These are phyloP conservation scores for Solanum chaucha DNA, from an alignment of 257 asterid genomes.

Conservation along the genomic window DNA sequence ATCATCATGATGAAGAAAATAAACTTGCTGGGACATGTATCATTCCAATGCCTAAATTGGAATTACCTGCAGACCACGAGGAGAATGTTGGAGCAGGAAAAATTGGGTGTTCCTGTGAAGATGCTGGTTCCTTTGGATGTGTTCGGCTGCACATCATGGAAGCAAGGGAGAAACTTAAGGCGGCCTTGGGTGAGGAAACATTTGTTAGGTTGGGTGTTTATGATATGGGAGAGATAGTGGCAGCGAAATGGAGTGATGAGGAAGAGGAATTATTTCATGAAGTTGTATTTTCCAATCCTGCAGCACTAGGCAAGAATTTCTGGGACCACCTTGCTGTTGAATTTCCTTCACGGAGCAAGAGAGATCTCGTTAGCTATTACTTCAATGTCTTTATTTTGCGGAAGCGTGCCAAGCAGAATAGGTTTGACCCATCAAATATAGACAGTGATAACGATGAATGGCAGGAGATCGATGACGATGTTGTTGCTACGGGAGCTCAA, in stretches of 20 bases:
- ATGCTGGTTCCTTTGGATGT: conserved; percentile 25
- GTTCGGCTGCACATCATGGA: conserved; percentile 18
- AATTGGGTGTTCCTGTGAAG: conserved; percentile 19
- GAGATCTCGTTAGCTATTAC: conserved; percentile 28
- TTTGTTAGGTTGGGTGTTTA: conserved; percentile 19
- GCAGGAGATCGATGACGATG: conserved; percentile 5
- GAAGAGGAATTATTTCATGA: conserved; percentile 24
- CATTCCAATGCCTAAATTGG: conserved; percentile 15
- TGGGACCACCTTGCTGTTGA: conserved; percentile 20
- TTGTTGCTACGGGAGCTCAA: conserved; percentile 8
- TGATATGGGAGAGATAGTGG: conserved; percentile 28
- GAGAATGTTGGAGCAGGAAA: conserved; percentile 19
- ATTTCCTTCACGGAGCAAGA: conserved; percentile 24
- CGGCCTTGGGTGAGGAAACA: conserved; percentile 16
- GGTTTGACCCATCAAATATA: conserved; percentile 11
- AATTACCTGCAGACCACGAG: neutral
- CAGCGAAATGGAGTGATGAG: conserved; percentile 23
- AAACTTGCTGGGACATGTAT: conserved; percentile 19
- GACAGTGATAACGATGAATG: conserved; percentile 36
- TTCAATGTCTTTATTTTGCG: conserved; percentile 28
- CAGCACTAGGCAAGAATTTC: conserved; percentile 17
- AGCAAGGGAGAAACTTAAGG: conserved; percentile 19
- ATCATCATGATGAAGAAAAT: neutral
- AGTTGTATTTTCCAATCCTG: conserved; percentile 20
- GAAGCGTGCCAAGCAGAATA: conserved; percentile 33